Evolutionary conservation across 2,329 filamentous ascomycete genomes (phyloP).

Genomic region (Pyrenochaeta sp.): DNA sequence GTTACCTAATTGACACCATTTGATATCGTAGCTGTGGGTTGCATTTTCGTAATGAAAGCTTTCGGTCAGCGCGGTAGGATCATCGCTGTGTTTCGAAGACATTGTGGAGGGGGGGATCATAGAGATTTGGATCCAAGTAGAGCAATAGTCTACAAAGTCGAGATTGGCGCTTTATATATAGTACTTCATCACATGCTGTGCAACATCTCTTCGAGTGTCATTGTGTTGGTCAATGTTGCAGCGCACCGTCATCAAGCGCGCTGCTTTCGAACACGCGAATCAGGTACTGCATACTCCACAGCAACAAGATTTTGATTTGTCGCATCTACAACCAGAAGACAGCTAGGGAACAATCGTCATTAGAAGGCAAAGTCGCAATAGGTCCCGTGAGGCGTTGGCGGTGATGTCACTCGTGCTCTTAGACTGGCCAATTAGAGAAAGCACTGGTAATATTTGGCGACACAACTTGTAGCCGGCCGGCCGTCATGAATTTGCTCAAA

Average conservation of each 20-base stretch:
- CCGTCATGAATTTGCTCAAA: no score
- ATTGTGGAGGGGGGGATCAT: not conserved
- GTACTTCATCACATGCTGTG: not conserved
- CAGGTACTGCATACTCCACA: not conserved
- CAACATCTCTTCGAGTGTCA: not conserved
- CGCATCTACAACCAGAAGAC: not conserved
- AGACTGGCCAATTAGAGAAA: not conserved
- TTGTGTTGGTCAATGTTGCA: not conserved
- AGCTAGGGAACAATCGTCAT: not conserved
- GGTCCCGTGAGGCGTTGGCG: not conserved
- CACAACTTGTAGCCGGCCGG: no score
- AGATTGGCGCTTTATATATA: not conserved
- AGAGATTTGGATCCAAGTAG: no score
- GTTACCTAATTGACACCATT: constrained; percentile 22
- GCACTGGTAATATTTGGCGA: no score
- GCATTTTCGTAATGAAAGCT: constrained; percentile 18
- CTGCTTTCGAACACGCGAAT: not conserved
- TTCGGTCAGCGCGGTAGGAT: constrained; percentile 4
- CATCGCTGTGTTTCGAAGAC: not conserved
- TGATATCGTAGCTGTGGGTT: constrained; percentile 21
- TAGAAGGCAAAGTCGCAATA: not conserved
- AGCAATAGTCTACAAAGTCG: not conserved
- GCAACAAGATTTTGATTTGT: not conserved
- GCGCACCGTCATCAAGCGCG: not conserved
- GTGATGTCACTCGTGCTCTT: not conserved